Evolutionary conservation across 2,329 filamentous ascomycete species (phyloP), one percentile per base, ranked within the genome.

Genomic region (Colletotrichum cuscutae): DNA sequence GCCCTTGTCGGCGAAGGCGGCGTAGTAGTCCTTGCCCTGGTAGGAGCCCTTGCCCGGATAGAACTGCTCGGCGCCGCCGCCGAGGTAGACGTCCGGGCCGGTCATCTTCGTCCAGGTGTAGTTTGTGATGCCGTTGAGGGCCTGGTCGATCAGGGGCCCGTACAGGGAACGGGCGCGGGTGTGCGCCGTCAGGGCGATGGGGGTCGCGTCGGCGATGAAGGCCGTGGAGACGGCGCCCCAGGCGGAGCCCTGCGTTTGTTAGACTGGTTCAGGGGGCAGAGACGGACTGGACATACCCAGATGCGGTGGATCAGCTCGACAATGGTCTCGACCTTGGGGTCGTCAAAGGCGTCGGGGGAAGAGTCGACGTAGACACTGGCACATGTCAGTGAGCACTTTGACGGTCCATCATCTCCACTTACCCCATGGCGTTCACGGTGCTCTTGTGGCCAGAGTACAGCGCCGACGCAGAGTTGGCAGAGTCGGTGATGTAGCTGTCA

Each of bases 311-410:
- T 91, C 70, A 97, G 87, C 82, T 95, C 93, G 26, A 93, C 91
- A 79, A 97, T 94, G 15, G 91, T 94, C 85, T 97, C 94, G 26
- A 97, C 89, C 84, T 96, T 97, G 66, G 94, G 94, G 79, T 97
- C 94, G 79, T 97, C 94, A 75, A 94, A 94, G 3, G 88, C 83
- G 77, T 92, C 88, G 13, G 89, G 85, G 60, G 92, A 95, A 0
- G 93, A 95, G 80, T 97, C 94, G 54, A 88, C 93, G 72, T 97
- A 95, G 37, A 96, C 88, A 76, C 88, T 86, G 15, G 4, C 13
- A 12, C 1, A 13, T n/a, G 61, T 74, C 37, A 75, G 73, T 37
- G 11, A 30, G 13, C n/a, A 15, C 0, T 12, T 26, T n/a, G 5
- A 13, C 12, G 8, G 28, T 49, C 8, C 24, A 4, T 26, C 19